Conservation (phyloP, 768 basidiomycete species). For the Dacryopinax primogenitus region DNA sequence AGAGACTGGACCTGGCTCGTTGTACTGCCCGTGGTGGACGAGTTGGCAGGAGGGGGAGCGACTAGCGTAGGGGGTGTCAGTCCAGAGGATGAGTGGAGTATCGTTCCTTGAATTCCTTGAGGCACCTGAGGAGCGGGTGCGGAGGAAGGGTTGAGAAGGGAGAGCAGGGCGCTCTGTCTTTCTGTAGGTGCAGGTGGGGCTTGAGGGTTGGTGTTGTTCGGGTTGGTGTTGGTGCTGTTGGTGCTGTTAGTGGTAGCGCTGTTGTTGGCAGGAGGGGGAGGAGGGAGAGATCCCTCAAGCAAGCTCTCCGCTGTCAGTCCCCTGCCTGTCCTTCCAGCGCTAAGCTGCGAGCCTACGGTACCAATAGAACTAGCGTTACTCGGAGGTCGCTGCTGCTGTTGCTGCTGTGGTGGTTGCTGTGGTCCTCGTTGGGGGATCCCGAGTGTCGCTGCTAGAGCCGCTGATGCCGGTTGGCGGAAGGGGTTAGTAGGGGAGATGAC, state of each 20-base stretch:
- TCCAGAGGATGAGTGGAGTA: conserved; percentile 21
- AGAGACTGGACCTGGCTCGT: conserved; percentile 27
- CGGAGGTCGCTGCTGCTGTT: neutral
- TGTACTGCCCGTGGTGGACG: conserved; percentile 47
- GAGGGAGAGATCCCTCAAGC: neutral
- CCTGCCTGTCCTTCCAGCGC: neutral
- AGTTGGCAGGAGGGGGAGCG: conserved; percentile 55
- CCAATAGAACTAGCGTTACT: neutral
- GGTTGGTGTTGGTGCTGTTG: neutral
- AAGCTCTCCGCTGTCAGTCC: neutral
- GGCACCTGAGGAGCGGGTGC: conserved; percentile 17
- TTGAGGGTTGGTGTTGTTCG: neutral
- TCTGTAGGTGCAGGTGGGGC: conserved; percentile 29
- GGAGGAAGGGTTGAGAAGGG: conserved; percentile 44
- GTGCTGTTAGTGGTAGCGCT: neutral
- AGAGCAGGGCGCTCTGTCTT: conserved; percentile 62
- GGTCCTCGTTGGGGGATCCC: neutral
- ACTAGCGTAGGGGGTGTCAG: conserved; percentile 22
- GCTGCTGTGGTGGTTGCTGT: neutral
- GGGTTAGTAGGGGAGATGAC: neutral
- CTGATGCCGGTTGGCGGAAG: neutral
- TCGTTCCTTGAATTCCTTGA: too few relatives aligned
- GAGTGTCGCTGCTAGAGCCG: neutral
- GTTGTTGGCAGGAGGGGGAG: neutral
- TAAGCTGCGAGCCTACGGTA: neutral